These are phyloP conservation scores for Jamesozyma spencerorum DNA, from an alignment of 805 yeast genomes.

Conservation along the genomic window DNA sequence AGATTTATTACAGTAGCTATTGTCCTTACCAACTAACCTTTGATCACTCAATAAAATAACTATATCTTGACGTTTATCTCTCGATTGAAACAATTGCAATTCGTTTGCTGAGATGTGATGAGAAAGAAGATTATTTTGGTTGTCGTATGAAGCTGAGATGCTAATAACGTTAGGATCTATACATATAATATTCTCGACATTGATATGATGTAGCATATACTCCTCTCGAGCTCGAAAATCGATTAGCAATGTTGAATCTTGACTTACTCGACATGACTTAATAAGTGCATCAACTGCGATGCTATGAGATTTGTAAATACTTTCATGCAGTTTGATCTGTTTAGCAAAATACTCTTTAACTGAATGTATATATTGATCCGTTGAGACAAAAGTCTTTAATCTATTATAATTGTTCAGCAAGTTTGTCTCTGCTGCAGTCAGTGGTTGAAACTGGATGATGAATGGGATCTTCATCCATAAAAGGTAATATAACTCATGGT, in stretches of 20 bases:
- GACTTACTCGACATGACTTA: background rate
- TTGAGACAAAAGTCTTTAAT: background rate
- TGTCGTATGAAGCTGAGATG: too few species aligned
- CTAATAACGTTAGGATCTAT: background rate
- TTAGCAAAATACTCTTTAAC: background rate
- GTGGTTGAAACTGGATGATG: background rate
- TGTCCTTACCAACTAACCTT: too few species aligned
- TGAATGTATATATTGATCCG: background rate
- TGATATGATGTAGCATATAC: background rate
- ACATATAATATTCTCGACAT: background rate
- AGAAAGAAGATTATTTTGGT: too few species aligned
- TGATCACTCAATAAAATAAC: too few species aligned
- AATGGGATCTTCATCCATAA: background rate
- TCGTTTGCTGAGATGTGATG: background rate
- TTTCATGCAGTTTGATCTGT: background rate
- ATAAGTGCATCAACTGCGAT: background rate
- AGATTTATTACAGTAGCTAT: background rate
- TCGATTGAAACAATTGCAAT: background rate
- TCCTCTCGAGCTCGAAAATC: background rate
- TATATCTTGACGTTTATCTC: background rate
- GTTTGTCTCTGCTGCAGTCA: background rate
- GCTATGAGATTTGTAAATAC: background rate
- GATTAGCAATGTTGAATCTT: background rate
- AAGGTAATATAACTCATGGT: constrained; percentile 1
- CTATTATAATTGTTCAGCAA: background rate